Evolutionary conservation across 169 alveolate species (phyloP), one percentile per base, ranked within the genome.

Genomic region (Plasmodium chabaudi): DNA sequence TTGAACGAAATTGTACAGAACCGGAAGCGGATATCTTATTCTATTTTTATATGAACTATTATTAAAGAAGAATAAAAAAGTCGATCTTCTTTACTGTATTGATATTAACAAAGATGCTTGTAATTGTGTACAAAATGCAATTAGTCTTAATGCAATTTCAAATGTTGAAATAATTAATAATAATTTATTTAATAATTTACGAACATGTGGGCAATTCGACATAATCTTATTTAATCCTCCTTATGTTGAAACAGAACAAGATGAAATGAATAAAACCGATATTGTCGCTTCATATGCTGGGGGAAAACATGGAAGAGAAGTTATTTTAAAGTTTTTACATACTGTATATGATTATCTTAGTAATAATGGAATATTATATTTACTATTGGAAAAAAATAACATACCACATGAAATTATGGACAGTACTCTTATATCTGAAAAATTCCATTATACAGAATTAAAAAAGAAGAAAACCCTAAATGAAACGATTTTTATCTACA

Each of bases 261-360:
- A 79, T 46, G 89, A 79, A 79, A 67, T 79, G 82, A 56, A 67
- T 34, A 79, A 39, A 64, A 79, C 89, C 15, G 82, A 79, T 53
- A 67, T 79, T 6, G 82, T 68, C 7, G 79, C 89, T 25, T 79
- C 89, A n/a, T 79, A 79, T 47, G 82, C 89, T 42, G 89, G 89
- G 5, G 89, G 89, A 12, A 55, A 79, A 67, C 47, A 53, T 19
- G 89, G 89, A 53, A 79, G 89, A 79, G 89, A 79, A 65, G 46
- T 79, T 21, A 79, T 79, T 68, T 53, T 79, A 57, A 79, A 79
- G 55, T 79, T 79, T 79, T 60, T 79, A 23, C 68, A 55, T 67
- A 68, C 27, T 49, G 82, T 79, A 10, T 57, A 79, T 79, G 82
- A 79, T 59, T 65, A 79, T 67, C 61, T 79, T 46, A 79, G 82